Conservation (phyloP, 225 moss, liverwort and hornwort genomes). For the Straminergon stramineum region DNA sequence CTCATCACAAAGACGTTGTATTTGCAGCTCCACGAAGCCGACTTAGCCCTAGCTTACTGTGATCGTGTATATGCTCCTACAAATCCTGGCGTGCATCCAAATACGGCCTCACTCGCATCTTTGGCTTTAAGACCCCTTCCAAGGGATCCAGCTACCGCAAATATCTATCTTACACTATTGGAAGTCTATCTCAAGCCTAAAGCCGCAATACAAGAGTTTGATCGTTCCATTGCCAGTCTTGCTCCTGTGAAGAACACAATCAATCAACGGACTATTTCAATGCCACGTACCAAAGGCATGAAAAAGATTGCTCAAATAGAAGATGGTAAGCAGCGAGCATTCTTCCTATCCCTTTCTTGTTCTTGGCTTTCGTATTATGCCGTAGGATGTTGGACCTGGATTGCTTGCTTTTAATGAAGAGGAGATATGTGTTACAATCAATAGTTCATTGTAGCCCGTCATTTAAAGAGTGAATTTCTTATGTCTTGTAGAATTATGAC, state of each 20-base stretch:
- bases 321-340: conserved; percentile 25
- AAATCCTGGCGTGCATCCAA: conserved; percentile 25
- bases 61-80: conserved; percentile 66
- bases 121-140: conserved; percentile 31
- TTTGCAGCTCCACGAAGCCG: conserved; percentile 78
- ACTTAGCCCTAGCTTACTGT: conserved; percentile 79
- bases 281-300: conserved; percentile 36
- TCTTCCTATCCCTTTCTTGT: neutral
- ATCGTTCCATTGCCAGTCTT: conserved; percentile 71
- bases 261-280: conserved; percentile 37
- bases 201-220: conserved; percentile 71
- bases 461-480: neutral
- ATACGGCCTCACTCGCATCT: conserved; percentile 28
- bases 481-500: neutral
- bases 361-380: neutral
- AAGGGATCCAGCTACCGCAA: conserved; percentile 53
- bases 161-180: conserved; percentile 75
- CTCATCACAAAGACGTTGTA: conserved; percentile 1
- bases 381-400: neutral
- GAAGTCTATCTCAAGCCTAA: conserved; percentile 92
- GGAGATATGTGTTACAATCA: neutral
- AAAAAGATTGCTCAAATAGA: conserved; percentile 92
- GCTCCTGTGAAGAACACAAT: conserved; percentile 34
- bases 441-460: neutral
- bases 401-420: neutral